phyloP scores from a whole-genome alignment of 148 eudicot species.

The Polygonum aviculare region DNA sequence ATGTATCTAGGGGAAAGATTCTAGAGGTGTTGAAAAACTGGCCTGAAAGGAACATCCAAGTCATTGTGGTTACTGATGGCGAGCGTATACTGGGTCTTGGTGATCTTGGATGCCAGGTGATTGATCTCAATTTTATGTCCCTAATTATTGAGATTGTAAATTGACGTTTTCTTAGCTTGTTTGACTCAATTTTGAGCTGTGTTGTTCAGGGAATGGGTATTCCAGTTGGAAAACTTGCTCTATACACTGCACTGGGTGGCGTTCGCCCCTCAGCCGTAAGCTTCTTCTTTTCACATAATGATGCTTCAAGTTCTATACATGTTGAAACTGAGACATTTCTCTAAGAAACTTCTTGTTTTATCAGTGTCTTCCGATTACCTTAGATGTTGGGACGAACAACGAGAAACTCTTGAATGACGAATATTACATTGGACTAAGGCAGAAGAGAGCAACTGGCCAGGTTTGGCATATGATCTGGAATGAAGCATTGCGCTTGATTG shows the following conservation, averaged over 20 bases:
- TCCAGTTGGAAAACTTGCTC: constrained; percentile 90
- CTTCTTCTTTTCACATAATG: background rate
- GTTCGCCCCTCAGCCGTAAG: constrained; percentile 94
- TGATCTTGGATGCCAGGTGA: constrained; percentile 95
- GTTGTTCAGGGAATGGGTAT: constrained; percentile 88
- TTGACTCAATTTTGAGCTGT: constrained; percentile 12
- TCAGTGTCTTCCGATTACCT: constrained; percentile 90
- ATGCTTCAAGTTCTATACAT: background rate
- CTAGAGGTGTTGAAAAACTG: constrained; percentile 84
- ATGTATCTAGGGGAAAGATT: constrained; percentile 61
- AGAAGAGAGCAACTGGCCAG: constrained; percentile 70
- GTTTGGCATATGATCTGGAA: constrained; percentile 12
- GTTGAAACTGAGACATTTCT: background rate
- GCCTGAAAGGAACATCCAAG: constrained; percentile 83
- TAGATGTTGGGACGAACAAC: constrained; percentile 93
- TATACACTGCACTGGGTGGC: constrained; percentile 94
- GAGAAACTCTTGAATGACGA: constrained; percentile 71
- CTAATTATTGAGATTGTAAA: background rate
- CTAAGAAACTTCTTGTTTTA: background rate
- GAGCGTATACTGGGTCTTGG: constrained; percentile 95
- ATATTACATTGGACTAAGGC: constrained; percentile 78
- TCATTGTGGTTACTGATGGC: constrained; percentile 94
- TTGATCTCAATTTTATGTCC: background rate
- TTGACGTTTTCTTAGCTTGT: background rate
- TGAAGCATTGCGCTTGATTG: background rate